Evolutionary conservation across 192 early-diverging fungal species (phyloP).

Genomic region (Linnemannia exigua): DNA sequence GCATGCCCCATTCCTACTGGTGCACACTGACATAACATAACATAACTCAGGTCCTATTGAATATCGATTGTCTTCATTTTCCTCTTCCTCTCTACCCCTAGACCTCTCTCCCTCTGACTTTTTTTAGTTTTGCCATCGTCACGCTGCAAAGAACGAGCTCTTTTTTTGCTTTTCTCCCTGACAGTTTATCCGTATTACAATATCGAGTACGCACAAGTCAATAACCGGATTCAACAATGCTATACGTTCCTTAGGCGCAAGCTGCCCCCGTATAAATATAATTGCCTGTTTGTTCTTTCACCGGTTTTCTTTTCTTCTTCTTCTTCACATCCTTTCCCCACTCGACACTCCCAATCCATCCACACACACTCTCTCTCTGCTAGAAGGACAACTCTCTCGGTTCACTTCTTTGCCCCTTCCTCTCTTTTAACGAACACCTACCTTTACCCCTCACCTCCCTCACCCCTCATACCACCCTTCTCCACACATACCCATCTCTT

Average conservation of each 20-base stretch:
- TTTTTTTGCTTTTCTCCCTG: not conserved
- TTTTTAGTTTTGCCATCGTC: not conserved
- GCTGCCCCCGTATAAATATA: slow-evolving; percentile 26
- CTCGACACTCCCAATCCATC: not conserved
- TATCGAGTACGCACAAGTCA: not conserved
- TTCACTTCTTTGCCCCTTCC: slow-evolving; percentile 39
- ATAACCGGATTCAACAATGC: not conserved
- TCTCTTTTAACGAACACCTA: slow-evolving; percentile 51
- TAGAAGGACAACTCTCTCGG: slow-evolving; percentile 1
- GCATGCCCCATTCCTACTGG: not conserved
- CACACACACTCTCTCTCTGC: slow-evolving; percentile 7
- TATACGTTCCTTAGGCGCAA: not conserved
- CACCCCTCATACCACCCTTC: not conserved
- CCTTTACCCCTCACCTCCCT: not conserved
- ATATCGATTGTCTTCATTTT: not conserved
- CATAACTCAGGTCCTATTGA: not conserved
- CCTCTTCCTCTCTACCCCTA: not conserved
- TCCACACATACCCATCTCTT: no score
- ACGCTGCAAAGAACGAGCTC: not conserved
- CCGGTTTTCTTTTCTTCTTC: not conserved
- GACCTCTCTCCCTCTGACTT: not conserved
- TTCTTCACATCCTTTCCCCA: not conserved
- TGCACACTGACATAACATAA: not conserved
- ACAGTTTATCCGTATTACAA: not conserved
- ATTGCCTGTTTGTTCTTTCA: not conserved